Percentiles rank a stretch among this genome's conserved stretches.
These are phyloP conservation scores for Huntiella abstrusa DNA, from an alignment of 2,329 filamentous ascomycete species.

Conservation along the genomic window DNA sequence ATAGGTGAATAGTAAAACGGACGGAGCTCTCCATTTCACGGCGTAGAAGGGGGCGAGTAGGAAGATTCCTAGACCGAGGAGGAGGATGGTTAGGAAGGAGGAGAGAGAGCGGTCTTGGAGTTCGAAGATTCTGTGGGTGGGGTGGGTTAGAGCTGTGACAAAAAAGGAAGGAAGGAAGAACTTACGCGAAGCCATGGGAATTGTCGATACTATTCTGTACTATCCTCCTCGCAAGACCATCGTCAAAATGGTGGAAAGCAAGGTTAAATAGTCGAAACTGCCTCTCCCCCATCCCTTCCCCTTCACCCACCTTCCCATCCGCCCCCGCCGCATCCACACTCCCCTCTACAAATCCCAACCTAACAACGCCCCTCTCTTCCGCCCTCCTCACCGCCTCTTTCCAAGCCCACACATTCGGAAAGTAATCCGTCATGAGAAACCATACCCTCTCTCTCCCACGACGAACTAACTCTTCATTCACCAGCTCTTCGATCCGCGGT, in stretches of 20 bases:
- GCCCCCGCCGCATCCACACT: constrained; percentile 48
- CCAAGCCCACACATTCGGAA: constrained; percentile 45
- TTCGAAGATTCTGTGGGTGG: constrained; percentile 43
- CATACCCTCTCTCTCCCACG: constrained; percentile 14
- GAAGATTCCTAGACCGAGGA: constrained; percentile 33
- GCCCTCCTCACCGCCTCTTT: constrained; percentile 19
- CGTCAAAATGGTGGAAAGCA: constrained; percentile 60
- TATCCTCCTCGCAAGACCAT: constrained; percentile 39
- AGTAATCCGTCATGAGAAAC: constrained; percentile 48
- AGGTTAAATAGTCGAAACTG: constrained; percentile 55
- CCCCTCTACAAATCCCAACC: constrained; percentile 37
- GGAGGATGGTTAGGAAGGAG: constrained; percentile 32
- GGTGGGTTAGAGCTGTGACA: too few relatives aligned
- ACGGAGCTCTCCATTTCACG: constrained; percentile 31
- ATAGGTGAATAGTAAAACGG: constrained; percentile 47
- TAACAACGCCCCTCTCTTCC: constrained; percentile 14
- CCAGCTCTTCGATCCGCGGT: constrained; percentile 38
- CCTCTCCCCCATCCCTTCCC: constrained; percentile 20
- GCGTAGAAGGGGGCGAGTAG: constrained; percentile 33
- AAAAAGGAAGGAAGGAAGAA: too few relatives aligned
- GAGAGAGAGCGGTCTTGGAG: constrained; percentile 45
- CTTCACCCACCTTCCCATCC: constrained; percentile 23
- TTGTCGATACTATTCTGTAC: constrained; percentile 45
- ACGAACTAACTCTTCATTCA: constrained; percentile 25
- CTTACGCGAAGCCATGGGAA: constrained; percentile 40